Base-by-base conservation (phyloP, 257 asterid genomes). In the Osmanthus fragrans region DNA sequence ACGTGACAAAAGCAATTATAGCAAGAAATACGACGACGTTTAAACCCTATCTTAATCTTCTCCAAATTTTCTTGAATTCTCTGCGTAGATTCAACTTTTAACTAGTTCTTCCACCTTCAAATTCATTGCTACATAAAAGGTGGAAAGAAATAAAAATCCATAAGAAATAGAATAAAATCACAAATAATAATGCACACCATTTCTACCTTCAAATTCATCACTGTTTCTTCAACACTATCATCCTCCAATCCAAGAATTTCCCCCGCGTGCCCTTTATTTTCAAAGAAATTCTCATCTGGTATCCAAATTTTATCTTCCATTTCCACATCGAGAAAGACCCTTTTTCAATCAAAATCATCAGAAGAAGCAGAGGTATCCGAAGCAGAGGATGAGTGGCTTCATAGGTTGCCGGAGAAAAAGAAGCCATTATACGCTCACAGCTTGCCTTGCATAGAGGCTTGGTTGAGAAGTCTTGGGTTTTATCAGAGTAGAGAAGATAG, bases 361-460 rank as follows among this genome's bases (percentile, higher is more conserved):
- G 90, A 83, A 71, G 97, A 84, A 80, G 89, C 86, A 67, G 90
- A 63, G 75, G 79, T 87, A 19, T 77, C 93, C 2, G 87, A 74
- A 32, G 80, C 77, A n/a, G 90, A 84, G 65, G 99, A 91, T 23
- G 97, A 92, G 78, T 96, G 99, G 98, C 69, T 93, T 73, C 90
- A 93, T 83, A 93, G 85, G 82, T 74, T 96, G 39, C 99, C 99
- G 7, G 99, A 96, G 10, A 96, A 89, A 80, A 88, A 87, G 86
- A 96, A 92, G 82, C 86, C 98, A 16, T 75, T 96, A 71, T 96
- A 96, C 71, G 87, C 98, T 66, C 99, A 93, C 85, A 96, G 99
- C 80, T 86, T 96, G 87, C 98, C 98, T 8, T 92, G 97, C 81
- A 84, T 96, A 12, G 99, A 96, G 80, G 97, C 99, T 0, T 96